These are phyloP conservation scores for Fraxinus pennsylvanica DNA, from an alignment of 257 asterid genomes.

Conservation along the genomic window DNA sequence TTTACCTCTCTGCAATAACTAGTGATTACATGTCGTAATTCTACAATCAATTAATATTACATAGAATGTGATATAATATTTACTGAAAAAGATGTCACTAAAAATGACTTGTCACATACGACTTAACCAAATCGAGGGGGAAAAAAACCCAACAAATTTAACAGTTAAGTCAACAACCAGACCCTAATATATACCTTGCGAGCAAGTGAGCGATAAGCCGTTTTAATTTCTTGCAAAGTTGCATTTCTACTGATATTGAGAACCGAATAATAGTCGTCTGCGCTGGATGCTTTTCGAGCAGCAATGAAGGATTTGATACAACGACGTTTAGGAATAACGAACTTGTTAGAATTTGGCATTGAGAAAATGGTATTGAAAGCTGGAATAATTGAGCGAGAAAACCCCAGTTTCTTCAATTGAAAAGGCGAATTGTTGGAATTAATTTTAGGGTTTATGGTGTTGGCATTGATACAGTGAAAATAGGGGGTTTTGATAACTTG, in stretches of 20 bases:
- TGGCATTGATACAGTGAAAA: constrained; percentile 25
- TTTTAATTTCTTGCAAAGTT: constrained; percentile 75
- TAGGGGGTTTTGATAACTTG: constrained; percentile 37
- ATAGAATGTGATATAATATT: background rate
- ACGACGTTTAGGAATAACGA: constrained; percentile 36
- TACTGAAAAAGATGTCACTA: background rate
- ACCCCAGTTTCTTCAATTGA: constrained; percentile 30
- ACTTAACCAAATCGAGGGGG: background rate
- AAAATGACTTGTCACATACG: background rate
- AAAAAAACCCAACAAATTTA: background rate
- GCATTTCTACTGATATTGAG: constrained; percentile 81
- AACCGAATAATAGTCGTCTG: constrained; percentile 81
- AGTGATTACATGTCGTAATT: background rate
- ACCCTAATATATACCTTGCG: constrained; percentile 59
- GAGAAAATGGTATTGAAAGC: constrained; percentile 17
- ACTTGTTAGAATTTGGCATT: constrained; percentile 24
- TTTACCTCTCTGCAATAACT: background rate
- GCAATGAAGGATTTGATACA: constrained; percentile 46
- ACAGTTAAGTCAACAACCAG: background rate
- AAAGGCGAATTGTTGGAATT: constrained; percentile 26
- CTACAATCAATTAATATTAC: background rate
- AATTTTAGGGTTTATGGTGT: constrained; percentile 37
- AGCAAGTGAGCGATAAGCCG: constrained; percentile 92
- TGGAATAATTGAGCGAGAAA: constrained; percentile 36
- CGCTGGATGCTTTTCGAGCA: constrained; percentile 33